Evolutionary conservation across 768 basidiomycete species (phyloP).

Genomic region (Lyophyllum shimeji): DNA sequence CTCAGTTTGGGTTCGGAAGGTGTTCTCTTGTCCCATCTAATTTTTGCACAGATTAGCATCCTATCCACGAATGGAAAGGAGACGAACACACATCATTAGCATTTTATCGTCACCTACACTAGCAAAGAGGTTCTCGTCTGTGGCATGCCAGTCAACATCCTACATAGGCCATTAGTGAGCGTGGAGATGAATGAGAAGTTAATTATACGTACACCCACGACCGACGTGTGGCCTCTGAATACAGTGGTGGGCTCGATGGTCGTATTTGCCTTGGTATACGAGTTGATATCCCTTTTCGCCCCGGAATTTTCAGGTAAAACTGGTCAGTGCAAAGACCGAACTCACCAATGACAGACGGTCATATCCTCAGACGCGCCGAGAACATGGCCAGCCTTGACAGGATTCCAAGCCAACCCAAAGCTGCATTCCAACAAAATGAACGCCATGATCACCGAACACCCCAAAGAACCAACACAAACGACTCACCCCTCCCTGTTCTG

Average conservation of each 20-base stretch:
- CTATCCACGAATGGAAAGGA: neutral
- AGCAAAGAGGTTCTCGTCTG: constrained; percentile 80
- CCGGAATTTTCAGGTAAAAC: constrained; percentile 2
- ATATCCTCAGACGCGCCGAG: constrained; percentile 94
- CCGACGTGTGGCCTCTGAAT: constrained; percentile 86
- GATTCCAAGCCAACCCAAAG: constrained; percentile 94
- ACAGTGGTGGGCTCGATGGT: constrained; percentile 82
- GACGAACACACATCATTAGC: constrained; percentile 79
- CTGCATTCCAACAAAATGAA: constrained; percentile 36
- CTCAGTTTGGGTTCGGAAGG: constrained; percentile 65
- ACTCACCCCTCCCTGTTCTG: constrained; percentile 92
- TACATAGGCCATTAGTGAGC: constrained; percentile 26
- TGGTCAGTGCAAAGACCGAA: neutral
- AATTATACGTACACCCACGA: constrained; percentile 75
- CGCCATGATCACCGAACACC: neutral
- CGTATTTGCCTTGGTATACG: constrained; percentile 76
- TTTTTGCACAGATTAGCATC: neutral
- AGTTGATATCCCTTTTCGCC: constrained; percentile 84
- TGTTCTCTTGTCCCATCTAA: constrained; percentile 93
- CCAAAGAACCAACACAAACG: neutral
- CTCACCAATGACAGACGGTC: constrained; percentile 92
- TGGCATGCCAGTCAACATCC: constrained; percentile 97
- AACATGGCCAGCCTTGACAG: constrained; percentile 77
- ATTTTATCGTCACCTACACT: constrained; percentile 96
- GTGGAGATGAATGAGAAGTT: neutral